A percentile compares a stretch with the other conserved stretches of the same genome.
Evolutionary conservation across 345 rosid species (phyloP).

Genomic region (Euphorbia peplus): DNA sequence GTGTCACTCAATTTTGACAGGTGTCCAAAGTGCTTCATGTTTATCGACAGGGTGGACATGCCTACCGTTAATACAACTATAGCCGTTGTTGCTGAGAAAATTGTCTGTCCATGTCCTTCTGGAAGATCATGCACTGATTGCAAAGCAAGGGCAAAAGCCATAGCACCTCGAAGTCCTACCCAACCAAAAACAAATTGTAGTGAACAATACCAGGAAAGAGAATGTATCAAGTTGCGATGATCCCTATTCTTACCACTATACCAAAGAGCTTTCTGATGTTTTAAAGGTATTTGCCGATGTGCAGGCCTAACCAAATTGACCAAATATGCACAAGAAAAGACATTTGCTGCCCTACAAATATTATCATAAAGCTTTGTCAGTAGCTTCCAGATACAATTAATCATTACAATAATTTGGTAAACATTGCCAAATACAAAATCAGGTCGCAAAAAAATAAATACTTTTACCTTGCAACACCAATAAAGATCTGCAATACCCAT

Average conservation of each 20-base stretch:
- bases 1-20: constrained; percentile 2
- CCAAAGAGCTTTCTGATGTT: constrained; percentile 98
- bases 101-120: constrained; percentile 97
- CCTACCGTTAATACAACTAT: constrained; percentile 92
- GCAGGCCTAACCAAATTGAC: constrained; percentile 83
- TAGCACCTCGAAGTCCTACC: constrained; percentile 49
- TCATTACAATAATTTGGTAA: background rate
- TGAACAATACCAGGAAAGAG: background rate
- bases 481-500: constrained; percentile 58
- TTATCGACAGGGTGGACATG: constrained; percentile 8
- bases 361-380: constrained; percentile 27
- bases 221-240: background rate
- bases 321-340: constrained; percentile 92
- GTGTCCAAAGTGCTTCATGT: constrained; percentile 1
- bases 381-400: constrained; percentile 16
- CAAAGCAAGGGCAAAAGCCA: constrained; percentile 99
- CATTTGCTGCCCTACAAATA: constrained; percentile 77
- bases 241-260: constrained; percentile 74
- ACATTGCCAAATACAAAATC: constrained; percentile 4
- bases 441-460: background rate
- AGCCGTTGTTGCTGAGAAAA: constrained; percentile 96
- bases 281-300: constrained; percentile 70
- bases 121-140: constrained; percentile 97
- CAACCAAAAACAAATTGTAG: background rate
- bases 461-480: constrained; percentile 67